A percentile compares a stretch with the other conserved stretches of the same genome.
phyloP scores from a whole-genome alignment of 2,329 filamentous ascomycete species.

The Fusarium pininemorale region DNA sequence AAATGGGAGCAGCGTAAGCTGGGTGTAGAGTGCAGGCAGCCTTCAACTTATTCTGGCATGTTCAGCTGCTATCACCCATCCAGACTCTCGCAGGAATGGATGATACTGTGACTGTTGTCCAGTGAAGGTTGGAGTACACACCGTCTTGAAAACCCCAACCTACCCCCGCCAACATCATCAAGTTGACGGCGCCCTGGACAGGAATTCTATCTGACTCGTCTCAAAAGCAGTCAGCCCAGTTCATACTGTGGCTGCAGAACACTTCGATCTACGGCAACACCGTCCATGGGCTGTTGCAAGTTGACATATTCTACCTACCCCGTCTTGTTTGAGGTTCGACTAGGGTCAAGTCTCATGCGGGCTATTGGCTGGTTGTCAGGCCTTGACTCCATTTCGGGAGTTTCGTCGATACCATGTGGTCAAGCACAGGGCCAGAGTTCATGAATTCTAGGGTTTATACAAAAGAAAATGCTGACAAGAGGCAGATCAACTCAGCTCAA shows the following conservation, averaged over 20 bases:
- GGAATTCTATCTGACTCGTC: conserved; percentile 26
- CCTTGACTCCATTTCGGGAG: conserved; percentile 17
- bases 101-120: not conserved
- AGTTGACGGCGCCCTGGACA: conserved; percentile 11
- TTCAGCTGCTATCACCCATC: conserved; percentile 5
- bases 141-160: conserved; percentile 15
- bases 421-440: conserved; percentile 23
- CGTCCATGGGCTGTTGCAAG: not conserved
- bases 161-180: conserved; percentile 8
- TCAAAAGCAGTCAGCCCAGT: not conserved
- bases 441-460: not conserved
- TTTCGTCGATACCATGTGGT: conserved; percentile 35
- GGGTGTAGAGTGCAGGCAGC: not conserved
- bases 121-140: not conserved
- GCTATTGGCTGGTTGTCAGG: conserved; percentile 34
- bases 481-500: not conserved
- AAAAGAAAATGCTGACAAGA: not conserved
- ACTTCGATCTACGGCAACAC: not conserved
- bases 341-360: conserved; percentile 4
- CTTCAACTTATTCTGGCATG: conserved; percentile 30
- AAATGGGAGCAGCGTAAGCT: conserved; percentile 5
- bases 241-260: not conserved
- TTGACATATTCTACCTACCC: conserved; percentile 15
- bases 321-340: conserved; percentile 39
- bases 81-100: conserved; percentile 32